phyloP scores from a whole-genome alignment of 2,329 filamentous ascomycete genomes.

The Aureobasidium pullulans region DNA sequence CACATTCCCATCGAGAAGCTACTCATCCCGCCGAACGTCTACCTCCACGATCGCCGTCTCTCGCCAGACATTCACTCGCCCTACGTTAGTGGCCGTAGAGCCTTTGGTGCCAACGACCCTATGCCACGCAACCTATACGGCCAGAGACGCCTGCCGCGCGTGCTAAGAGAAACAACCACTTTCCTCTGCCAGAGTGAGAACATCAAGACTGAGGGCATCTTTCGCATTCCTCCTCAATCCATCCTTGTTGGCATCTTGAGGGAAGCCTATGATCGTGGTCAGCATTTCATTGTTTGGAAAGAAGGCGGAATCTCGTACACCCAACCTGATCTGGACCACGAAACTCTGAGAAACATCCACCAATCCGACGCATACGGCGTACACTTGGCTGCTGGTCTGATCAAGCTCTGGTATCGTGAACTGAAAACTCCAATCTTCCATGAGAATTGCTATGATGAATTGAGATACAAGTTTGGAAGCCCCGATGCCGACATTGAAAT shows the following conservation, averaged over 20 bases:
- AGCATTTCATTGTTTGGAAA: slow-evolving; percentile 48
- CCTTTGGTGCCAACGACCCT: slow-evolving; percentile 41
- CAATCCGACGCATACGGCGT: slow-evolving; percentile 46
- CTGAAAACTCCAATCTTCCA: slow-evolving; percentile 47
- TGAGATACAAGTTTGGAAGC: slow-evolving; percentile 37
- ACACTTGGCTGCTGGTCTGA: slow-evolving; percentile 45
- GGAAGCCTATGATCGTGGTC: slow-evolving; percentile 49
- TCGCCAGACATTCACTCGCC: slow-evolving; percentile 40
- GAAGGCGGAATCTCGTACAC: slow-evolving; percentile 32
- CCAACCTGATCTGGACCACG: slow-evolving; percentile 30
- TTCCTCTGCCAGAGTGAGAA: slow-evolving; percentile 44
- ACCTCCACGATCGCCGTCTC: slow-evolving; percentile 47
- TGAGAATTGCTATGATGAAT: slow-evolving; percentile 39
- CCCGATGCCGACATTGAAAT: slow-evolving; percentile 32
- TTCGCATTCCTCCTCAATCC: slow-evolving; percentile 46
- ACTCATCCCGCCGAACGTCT: slow-evolving; percentile 47
- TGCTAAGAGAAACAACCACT: slow-evolving; percentile 45
- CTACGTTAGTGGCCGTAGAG: slow-evolving; percentile 38
- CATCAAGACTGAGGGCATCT: slow-evolving; percentile 45
- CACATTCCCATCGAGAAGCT: slow-evolving; percentile 46
- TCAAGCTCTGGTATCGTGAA: slow-evolving; percentile 51
- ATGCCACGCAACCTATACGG: slow-evolving; percentile 40
- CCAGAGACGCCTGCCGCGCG: slow-evolving; percentile 42
- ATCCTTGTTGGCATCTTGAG: slow-evolving; percentile 43
- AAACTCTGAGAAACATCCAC: slow-evolving; percentile 37